Evolutionary conservation across 2,329 filamentous ascomycete genomes (phyloP), one percentile per base, ranked within the genome.

Genomic region (Teratosphaeria destructans): DNA sequence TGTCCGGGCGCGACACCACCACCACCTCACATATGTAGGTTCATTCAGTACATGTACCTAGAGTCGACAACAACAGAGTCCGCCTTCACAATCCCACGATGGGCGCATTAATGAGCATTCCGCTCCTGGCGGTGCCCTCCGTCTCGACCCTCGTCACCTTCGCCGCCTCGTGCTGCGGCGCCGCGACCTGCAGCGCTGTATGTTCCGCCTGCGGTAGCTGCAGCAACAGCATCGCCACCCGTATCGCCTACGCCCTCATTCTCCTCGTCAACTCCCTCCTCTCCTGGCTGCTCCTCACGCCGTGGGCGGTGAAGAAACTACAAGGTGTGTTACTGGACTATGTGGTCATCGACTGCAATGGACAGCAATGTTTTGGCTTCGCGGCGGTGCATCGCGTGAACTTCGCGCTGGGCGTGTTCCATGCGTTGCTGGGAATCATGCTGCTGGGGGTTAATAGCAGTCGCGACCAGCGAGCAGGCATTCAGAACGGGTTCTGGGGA

Each of bases 401-500:
- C 78, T 99, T 97, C 71, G 92, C 92, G 14, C 88, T 99, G 58
- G 94, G 92, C 35, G 79, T 96, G 57, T 96, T 99, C 78, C 94
- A 99, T 75, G 81, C 95, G 54, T 81, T 96, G 64, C 84, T 97
- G 67, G 91, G 90, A 2, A 78, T 90, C 55, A 81, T 96, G 62
- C 82, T 99, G 53, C 80, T 97, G 59, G 94, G 94, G 57, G 91
- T 99, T 57, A 85, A 84, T 57, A 90, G 86, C 55, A 94, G 92
- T 27, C 94, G 89, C 74, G 89, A 95, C 72, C 88, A 88, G 53
- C 87, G 94, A 64, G 92, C 94, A 2, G 83, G 85, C 19, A 82
- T 99, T 58, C 94, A 99, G 72, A 99, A 99, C 76, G 94, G 93
- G n/a, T 99, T 90, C 76, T 99, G 94, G 94, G 94, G 92, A 1